These are phyloP conservation scores for Torulaspora maleeae DNA, from an alignment of 805 yeast species.

Conservation along the genomic window DNA sequence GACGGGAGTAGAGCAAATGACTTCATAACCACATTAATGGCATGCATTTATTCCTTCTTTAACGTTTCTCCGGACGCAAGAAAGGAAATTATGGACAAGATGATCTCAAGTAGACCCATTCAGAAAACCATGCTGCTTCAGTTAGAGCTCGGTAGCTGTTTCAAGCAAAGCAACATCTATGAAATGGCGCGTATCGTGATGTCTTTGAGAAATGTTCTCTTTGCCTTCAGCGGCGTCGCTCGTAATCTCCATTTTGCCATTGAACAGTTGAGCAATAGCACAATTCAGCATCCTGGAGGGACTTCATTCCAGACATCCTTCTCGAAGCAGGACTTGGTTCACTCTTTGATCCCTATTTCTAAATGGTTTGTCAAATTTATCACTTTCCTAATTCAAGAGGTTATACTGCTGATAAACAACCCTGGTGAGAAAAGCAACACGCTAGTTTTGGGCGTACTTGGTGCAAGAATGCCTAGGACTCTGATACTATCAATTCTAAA, in stretches of 20 bases:
- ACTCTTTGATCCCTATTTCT: conserved; percentile 67
- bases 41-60: conserved; percentile 32
- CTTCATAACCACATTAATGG: conserved; percentile 27
- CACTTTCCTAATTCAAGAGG: conserved; percentile 67
- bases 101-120: conserved; percentile 35
- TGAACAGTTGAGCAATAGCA: conserved; percentile 29
- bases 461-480: conserved; percentile 67
- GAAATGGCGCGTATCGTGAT: conserved; percentile 33
- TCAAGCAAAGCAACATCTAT: conserved; percentile 27
- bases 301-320: conserved; percentile 47
- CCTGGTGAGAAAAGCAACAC: conserved; percentile 32
- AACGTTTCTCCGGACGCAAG: conserved; percentile 36
- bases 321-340: conserved; percentile 57
- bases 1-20: conserved; percentile 27
- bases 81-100: conserved; percentile 35
- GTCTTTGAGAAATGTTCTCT: conserved; percentile 31
- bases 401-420: conserved; percentile 43
- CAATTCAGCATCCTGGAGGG: conserved; percentile 44
- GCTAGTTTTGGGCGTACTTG: conserved; percentile 52
- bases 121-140: conserved; percentile 35
- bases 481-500: conserved; percentile 61
- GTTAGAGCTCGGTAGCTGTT: conserved; percentile 33
- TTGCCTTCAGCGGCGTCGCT: conserved; percentile 36
- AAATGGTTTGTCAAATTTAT: conserved; percentile 84
- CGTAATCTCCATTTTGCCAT: conserved; percentile 37